These are phyloP conservation scores for Kluyveromyces sp. DNA, from an alignment of 1,139 yeast species.

Conservation along the genomic window DNA sequence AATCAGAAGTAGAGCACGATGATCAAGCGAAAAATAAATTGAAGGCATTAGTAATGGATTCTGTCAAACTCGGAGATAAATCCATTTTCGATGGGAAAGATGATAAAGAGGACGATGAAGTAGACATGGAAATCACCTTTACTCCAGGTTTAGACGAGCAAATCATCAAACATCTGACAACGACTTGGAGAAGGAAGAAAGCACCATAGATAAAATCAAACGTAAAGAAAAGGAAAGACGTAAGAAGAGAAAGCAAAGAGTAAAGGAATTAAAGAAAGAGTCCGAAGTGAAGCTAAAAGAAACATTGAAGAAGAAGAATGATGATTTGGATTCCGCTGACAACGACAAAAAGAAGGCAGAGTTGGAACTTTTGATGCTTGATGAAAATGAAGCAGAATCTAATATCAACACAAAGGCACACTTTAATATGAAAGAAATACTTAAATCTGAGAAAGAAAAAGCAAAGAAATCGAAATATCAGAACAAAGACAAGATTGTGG, in stretches of 20 bases:
- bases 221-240: constrained; percentile 92
- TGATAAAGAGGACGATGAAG: constrained; percentile 52
- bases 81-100: constrained; percentile 28
- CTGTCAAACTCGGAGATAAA: constrained; percentile 34
- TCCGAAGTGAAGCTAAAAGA: constrained; percentile 36
- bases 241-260: constrained; percentile 66
- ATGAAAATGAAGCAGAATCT: constrained; percentile 39
- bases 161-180: constrained; percentile 26
- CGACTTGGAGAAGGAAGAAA: constrained; percentile 48
- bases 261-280: constrained; percentile 48
- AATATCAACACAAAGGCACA: constrained; percentile 41
- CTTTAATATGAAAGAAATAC: constrained; percentile 72
- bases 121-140: constrained; percentile 93
- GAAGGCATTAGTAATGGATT: constrained; percentile 49
- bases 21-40: constrained; percentile 51
- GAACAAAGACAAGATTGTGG: constrained; percentile 41
- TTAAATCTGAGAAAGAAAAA: constrained; percentile 60
- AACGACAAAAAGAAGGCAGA: constrained; percentile 51
- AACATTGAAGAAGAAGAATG: constrained; percentile 22
- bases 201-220: constrained; percentile 73
- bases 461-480: constrained; percentile 46
- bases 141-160: constrained; percentile 72
- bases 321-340: constrained; percentile 14
- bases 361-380: constrained; percentile 67
- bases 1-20: constrained; percentile 38